Percentiles rank a stretch among this genome's conserved stretches.
phyloP scores from a whole-genome alignment of 2,329 filamentous ascomycete species.

The Coniella lustricola region DNA sequence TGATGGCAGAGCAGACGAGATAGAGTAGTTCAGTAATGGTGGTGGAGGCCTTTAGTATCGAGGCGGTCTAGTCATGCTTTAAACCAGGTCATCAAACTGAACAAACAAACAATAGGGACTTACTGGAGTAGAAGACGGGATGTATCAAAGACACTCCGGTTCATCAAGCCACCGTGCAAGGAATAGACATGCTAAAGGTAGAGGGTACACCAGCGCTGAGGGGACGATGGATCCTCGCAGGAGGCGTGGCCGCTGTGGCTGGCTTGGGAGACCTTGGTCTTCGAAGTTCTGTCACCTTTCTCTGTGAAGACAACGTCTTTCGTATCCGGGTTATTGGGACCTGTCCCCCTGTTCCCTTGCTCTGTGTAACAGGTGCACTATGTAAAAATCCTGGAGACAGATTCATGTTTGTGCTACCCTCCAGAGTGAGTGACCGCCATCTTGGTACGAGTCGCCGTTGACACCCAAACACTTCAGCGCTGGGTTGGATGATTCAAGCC shows the following conservation, averaged over 20 bases:
- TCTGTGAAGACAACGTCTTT: slow-evolving; percentile 7
- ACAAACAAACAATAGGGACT: background rate
- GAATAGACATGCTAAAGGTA: too few species aligned
- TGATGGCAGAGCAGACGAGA: background rate
- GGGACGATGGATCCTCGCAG: background rate
- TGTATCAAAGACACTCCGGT: too few species aligned
- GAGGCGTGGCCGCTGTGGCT: slow-evolving; percentile 13
- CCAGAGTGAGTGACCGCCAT: slow-evolving; percentile 9
- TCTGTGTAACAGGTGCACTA: slow-evolving; percentile 8
- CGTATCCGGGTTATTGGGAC: slow-evolving; percentile 7
- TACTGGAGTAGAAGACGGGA: too few species aligned
- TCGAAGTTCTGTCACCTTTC: slow-evolving; percentile 2
- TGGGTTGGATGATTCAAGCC: background rate
- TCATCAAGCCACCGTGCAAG: too few species aligned
- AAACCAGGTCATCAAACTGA: background rate
- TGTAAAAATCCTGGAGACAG: slow-evolving; percentile 3
- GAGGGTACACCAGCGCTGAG: slow-evolving; percentile 10
- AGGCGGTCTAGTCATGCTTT: slow-evolving; percentile 13
- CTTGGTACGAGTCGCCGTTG: background rate
- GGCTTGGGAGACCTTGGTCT: background rate
- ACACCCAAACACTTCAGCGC: background rate
- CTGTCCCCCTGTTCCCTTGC: slow-evolving; percentile 5
- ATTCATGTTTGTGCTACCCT: slow-evolving; percentile 14
- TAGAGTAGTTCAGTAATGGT: slow-evolving; percentile 8
- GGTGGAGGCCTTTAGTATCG: slow-evolving; percentile 12